Conservation (phyloP, 2,329 filamentous ascomycete genomes). For the Pyrenochaeta sp. region DNA sequence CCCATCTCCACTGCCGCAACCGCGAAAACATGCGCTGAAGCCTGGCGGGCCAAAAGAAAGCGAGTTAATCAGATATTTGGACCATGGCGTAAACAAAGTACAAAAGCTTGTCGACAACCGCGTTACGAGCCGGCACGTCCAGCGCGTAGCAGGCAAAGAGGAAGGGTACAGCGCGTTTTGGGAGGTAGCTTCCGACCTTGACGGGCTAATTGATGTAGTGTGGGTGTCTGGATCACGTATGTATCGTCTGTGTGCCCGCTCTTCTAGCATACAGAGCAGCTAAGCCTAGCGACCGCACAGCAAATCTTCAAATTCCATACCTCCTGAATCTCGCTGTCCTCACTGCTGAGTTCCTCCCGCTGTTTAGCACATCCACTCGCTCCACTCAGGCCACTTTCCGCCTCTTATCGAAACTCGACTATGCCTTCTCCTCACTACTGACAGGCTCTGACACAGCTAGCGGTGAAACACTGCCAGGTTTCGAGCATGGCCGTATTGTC, state of each 20-base stretch:
- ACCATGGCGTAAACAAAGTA: slow-evolving; percentile 55
- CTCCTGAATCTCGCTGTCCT: slow-evolving; percentile 80
- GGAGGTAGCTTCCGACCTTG: slow-evolving; percentile 77
- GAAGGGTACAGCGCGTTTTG: slow-evolving; percentile 69
- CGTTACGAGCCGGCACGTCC: slow-evolving; percentile 58
- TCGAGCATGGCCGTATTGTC: slow-evolving; percentile 68
- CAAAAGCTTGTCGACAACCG: slow-evolving; percentile 42
- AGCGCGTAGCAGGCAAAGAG: slow-evolving; percentile 48
- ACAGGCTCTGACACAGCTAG: slow-evolving; percentile 72
- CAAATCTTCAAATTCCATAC: slow-evolving; percentile 82
- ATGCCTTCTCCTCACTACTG: slow-evolving; percentile 81
- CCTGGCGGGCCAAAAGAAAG: slow-evolving; percentile 67
- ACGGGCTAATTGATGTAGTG: slow-evolving; percentile 77
- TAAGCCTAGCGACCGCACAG: slow-evolving; percentile 52
- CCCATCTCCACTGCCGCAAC: slow-evolving; percentile 58
- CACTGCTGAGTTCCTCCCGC: slow-evolving; percentile 74
- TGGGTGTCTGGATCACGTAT: slow-evolving; percentile 89
- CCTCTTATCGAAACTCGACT: slow-evolving; percentile 80
- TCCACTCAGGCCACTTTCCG: slow-evolving; percentile 73
- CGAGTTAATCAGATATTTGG: slow-evolving; percentile 65
- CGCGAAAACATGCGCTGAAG: slow-evolving; percentile 61
- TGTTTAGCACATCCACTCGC: slow-evolving; percentile 73
- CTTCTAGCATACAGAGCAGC: background rate
- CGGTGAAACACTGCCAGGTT: slow-evolving; percentile 73
- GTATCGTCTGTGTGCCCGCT: slow-evolving; percentile 44